Conservation (phyloP, 495 filamentous ascomycete species). For the Xylona heveae region DNA sequence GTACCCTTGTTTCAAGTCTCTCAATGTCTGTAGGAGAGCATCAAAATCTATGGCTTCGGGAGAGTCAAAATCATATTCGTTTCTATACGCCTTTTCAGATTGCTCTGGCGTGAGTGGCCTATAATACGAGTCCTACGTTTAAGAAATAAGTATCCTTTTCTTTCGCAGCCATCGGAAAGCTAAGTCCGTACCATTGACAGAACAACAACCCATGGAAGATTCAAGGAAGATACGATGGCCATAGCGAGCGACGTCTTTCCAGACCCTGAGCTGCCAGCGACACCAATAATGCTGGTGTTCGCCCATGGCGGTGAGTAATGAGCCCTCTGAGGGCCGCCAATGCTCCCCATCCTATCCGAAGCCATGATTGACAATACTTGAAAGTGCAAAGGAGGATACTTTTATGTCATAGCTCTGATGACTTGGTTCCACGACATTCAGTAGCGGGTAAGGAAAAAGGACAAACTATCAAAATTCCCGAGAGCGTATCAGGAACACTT, state of each 20-base stretch:
- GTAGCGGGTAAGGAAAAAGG: too few relatives aligned
- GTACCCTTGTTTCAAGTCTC: constrained; percentile 81
- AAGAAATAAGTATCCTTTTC: constrained; percentile 4
- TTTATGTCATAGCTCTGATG: too few relatives aligned
- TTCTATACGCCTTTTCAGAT: constrained; percentile 54
- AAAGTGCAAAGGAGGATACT: too few relatives aligned
- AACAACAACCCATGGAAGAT: constrained; percentile 94
- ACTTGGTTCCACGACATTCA: too few relatives aligned
- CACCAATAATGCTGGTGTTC: constrained; percentile 81
- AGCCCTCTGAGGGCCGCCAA: constrained; percentile 23
- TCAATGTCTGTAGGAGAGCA: constrained; percentile 54
- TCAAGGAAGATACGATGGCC: constrained; percentile 73
- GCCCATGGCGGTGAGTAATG: constrained; percentile 91
- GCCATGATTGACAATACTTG: too few relatives aligned
- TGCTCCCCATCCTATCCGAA: too few relatives aligned
- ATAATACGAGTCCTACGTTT: constrained; percentile 77
- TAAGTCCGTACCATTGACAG: constrained; percentile 64
- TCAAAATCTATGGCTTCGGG: constrained; percentile 94
- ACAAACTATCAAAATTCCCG: too few relatives aligned
- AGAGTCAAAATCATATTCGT: constrained; percentile 91
- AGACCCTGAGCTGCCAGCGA: constrained; percentile 88
- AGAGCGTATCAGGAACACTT: too few relatives aligned
- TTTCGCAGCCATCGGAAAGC: background rate
- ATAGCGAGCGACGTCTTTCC: constrained; percentile 92
- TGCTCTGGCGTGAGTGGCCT: constrained; percentile 59